phyloP scores from a whole-genome alignment of 805 yeast species.

The Ogataea sp. region DNA sequence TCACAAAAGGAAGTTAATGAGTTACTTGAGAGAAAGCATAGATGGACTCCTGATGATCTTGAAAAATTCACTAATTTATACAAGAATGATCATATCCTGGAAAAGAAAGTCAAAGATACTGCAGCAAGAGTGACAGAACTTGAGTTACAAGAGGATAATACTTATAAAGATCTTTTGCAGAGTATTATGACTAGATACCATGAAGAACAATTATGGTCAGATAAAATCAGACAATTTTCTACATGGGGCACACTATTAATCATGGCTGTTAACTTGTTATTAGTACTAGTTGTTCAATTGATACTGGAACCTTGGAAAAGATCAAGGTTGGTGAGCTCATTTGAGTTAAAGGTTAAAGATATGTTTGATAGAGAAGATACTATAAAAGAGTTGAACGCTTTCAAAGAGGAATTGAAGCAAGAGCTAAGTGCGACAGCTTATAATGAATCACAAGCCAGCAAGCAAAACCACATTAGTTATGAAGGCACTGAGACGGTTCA shows the following conservation, averaged over 20 bases:
- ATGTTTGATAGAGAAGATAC: constrained; percentile 29
- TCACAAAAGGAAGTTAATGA: constrained; percentile 87
- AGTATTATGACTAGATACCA: constrained; percentile 84
- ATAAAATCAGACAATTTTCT: constrained; percentile 85
- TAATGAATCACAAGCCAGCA: no score
- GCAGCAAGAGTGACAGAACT: constrained; percentile 38
- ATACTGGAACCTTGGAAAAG: constrained; percentile 95
- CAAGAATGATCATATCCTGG: constrained; percentile 71
- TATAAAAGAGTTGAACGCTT: constrained; percentile 2
- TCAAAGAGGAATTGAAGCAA: constrained; percentile 10
- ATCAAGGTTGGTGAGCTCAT: constrained; percentile 66
- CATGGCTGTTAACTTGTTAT: constrained; percentile 76
- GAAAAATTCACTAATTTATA: constrained; percentile 80
- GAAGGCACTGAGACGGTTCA: no score
- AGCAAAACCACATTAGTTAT: no score
- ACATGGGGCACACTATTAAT: constrained; percentile 94
- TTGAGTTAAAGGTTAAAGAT: constrained; percentile 69
- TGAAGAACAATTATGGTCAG: constrained; percentile 98
- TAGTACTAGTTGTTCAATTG: constrained; percentile 77
- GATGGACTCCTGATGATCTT: constrained; percentile 73
- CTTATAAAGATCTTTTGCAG: constrained; percentile 60
- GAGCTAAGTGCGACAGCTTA: no score
- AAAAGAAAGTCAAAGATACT: constrained; percentile 47
- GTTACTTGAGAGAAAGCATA: constrained; percentile 71
- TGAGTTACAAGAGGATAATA: constrained; percentile 59